phyloP scores from a whole-genome alignment of 208 protist species.

The Trypanosoma scelopori region DNA sequence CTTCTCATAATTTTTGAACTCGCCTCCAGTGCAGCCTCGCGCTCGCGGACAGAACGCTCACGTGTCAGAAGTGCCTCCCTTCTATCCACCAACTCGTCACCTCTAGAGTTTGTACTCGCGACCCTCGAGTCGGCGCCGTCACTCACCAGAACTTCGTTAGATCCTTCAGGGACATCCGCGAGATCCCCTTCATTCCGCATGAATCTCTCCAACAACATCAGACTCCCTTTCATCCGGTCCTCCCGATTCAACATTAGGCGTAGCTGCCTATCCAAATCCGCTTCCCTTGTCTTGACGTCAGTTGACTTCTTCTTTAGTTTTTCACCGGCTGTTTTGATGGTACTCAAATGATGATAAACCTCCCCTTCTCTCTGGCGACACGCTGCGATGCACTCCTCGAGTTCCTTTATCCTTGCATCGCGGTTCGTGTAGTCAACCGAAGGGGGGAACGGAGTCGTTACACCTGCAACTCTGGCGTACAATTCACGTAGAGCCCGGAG shows the following conservation, averaged over 20 bases:
- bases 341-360: slow-evolving; percentile 9
- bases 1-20: slow-evolving; percentile 30
- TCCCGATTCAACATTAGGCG: not conserved
- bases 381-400: slow-evolving; percentile 11
- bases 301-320: slow-evolving; percentile 24
- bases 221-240: not conserved
- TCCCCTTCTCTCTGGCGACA: slow-evolving; percentile 15
- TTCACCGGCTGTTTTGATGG: slow-evolving; percentile 11
- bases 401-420: slow-evolving; percentile 2
- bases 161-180: not conserved
- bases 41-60: slow-evolving; percentile 31
- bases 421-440: slow-evolving; percentile 11
- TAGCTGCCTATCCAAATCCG: slow-evolving; percentile 13
- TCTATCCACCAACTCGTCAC: not conserved
- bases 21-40: slow-evolving; percentile 30
- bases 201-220: not conserved
- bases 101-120: not conserved
- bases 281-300: slow-evolving; percentile 12
- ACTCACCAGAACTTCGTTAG: not conserved
- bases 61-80: slow-evolving; percentile 20
- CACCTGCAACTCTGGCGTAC: slow-evolving; percentile 37
- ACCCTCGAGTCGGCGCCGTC: not conserved
- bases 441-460: slow-evolving; percentile 29
- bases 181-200: not conserved
- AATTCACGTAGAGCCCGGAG: slow-evolving; percentile 45